Evolutionary conservation across 768 basidiomycete species (phyloP).

Genomic region (Panellus pusillus): DNA sequence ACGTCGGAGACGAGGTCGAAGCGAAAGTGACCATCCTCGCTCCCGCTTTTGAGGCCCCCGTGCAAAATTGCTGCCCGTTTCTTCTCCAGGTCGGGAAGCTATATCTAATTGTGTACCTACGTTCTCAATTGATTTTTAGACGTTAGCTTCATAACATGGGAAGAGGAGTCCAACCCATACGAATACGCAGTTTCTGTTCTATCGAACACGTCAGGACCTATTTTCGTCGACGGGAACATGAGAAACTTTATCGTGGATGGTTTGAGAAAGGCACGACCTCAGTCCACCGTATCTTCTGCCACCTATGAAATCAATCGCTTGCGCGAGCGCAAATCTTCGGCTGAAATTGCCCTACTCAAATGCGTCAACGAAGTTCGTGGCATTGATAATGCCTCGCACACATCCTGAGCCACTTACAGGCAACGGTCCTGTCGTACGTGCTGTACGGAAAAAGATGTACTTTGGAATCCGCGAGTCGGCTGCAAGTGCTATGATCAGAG

Average conservation of each 20-base stretch:
- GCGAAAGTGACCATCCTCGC: slow-evolving; percentile 64
- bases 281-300: slow-evolving; percentile 44
- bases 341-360: slow-evolving; percentile 69
- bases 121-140: slow-evolving; percentile 6
- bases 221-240: slow-evolving; percentile 62
- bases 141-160: slow-evolving; percentile 56
- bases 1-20: slow-evolving; percentile 25
- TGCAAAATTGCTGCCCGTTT: slow-evolving; percentile 60
- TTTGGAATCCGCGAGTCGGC: slow-evolving; percentile 79
- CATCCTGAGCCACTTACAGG: slow-evolving; percentile 42
- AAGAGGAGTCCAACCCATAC: slow-evolving; percentile 72
- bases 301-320: slow-evolving; percentile 56
- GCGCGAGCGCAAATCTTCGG: slow-evolving; percentile 70
- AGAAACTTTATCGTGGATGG: slow-evolving; percentile 69
- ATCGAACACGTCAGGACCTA: slow-evolving; percentile 27
- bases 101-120: too few species aligned
- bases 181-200: slow-evolving; percentile 39
- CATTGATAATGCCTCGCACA: background rate
- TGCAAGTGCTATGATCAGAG: slow-evolving; percentile 56
- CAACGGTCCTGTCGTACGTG: slow-evolving; percentile 73
- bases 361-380: slow-evolving; percentile 74
- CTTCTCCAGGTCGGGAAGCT: slow-evolving; percentile 31
- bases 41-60: slow-evolving; percentile 77
- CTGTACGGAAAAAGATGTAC: slow-evolving; percentile 56
- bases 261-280: slow-evolving; percentile 44